A percentile compares a stretch with the other conserved stretches of the same genome.
Evolutionary conservation across 2,329 filamentous ascomycete species (phyloP).

Genomic region (Penicillium sclerotigenum): DNA sequence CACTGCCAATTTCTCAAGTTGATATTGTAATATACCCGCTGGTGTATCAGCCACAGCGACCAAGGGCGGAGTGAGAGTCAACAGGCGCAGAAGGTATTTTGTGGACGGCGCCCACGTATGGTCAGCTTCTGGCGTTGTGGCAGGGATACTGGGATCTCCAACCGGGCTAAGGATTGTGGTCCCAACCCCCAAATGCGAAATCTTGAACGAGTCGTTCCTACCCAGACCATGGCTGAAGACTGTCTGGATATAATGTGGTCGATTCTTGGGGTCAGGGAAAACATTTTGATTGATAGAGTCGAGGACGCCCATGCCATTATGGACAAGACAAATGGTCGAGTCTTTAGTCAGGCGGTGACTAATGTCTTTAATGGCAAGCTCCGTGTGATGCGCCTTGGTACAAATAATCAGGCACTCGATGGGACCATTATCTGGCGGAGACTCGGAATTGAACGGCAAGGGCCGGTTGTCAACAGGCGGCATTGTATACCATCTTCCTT

Average conservation of each 20-base stretch:
- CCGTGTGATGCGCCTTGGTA: slow-evolving; percentile 68
- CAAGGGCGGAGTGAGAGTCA: slow-evolving; percentile 62
- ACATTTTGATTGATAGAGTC: slow-evolving; percentile 70
- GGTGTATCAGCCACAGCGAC: slow-evolving; percentile 58
- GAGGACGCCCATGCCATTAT: slow-evolving; percentile 79
- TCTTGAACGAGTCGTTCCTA: slow-evolving; percentile 48
- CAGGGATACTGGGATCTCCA: slow-evolving; percentile 26
- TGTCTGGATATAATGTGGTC: slow-evolving; percentile 76
- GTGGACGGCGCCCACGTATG: slow-evolving; percentile 39
- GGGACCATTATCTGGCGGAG: slow-evolving; percentile 41
- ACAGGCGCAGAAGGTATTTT: slow-evolving; percentile 62
- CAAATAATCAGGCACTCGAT: slow-evolving; percentile 75
- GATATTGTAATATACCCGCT: slow-evolving; percentile 64
- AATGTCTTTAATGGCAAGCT: slow-evolving; percentile 64
- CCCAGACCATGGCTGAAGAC: slow-evolving; percentile 60
- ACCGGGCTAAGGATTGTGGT: slow-evolving; percentile 56
- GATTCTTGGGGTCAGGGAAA: slow-evolving; percentile 62
- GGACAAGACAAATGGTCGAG: slow-evolving; percentile 72
- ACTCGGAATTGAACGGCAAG: not conserved
- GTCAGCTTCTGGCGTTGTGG: slow-evolving; percentile 24
- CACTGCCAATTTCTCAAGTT: slow-evolving; percentile 75
- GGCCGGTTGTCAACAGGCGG: slow-evolving; percentile 21
- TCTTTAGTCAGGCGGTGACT: slow-evolving; percentile 63
- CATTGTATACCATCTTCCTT: slow-evolving; percentile 34
- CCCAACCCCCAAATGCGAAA: slow-evolving; percentile 58